These are phyloP conservation scores for Citrus sp. DNA, from an alignment of 345 rosid genomes.

Conservation along the genomic window DNA sequence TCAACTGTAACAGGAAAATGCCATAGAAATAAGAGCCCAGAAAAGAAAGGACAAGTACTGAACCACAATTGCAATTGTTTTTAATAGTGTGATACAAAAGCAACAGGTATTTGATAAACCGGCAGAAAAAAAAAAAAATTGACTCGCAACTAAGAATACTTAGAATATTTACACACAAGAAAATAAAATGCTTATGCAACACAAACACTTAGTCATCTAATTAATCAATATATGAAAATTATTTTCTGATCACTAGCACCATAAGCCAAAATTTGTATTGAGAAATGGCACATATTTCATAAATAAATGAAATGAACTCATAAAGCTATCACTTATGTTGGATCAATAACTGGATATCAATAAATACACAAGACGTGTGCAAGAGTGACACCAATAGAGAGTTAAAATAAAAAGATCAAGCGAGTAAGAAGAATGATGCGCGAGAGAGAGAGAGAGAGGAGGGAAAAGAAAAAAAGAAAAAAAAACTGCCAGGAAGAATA, in stretches of 20 bases:
- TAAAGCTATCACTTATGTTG: not conserved
- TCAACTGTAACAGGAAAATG: slow-evolving; percentile 48
- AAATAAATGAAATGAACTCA: not conserved
- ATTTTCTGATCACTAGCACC: not conserved
- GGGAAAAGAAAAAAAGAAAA: too few species aligned
- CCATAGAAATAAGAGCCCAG: not conserved
- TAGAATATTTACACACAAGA: too few species aligned
- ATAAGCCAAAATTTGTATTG: not conserved
- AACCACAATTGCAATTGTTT: not conserved
- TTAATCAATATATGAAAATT: not conserved
- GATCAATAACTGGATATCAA: too few species aligned
- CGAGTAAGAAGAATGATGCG: not conserved
- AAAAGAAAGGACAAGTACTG: not conserved
- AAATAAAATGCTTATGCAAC: too few species aligned
- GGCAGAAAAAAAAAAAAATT: not conserved
- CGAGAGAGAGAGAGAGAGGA: too few species aligned
- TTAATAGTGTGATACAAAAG: not conserved
- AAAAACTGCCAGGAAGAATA: not conserved
- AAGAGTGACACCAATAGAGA: too few species aligned
- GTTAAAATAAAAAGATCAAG: not conserved
- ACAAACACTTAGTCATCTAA: not conserved
- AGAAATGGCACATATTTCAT: not conserved
- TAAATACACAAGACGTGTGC: too few species aligned
- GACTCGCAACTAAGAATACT: not conserved
- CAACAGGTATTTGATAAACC: not conserved